Percentiles rank a stretch among this genome's conserved stretches.
These are phyloP conservation scores for Claviceps sp. DNA, from an alignment of 2,329 filamentous ascomycete genomes.

Conservation along the genomic window DNA sequence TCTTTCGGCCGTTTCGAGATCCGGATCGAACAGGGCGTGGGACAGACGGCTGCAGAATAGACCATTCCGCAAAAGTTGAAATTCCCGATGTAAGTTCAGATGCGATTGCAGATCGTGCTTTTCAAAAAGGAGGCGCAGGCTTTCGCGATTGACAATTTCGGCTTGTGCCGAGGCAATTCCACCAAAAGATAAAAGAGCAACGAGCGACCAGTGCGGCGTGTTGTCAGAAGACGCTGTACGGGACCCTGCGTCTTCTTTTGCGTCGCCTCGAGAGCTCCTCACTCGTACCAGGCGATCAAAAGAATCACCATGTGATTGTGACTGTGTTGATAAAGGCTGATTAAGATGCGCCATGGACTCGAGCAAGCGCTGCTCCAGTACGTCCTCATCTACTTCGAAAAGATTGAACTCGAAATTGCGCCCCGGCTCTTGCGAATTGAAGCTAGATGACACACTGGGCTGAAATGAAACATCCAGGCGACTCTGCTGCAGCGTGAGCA, in stretches of 20 bases:
- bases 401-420: slow-evolving; percentile 22
- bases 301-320: slow-evolving; percentile 16
- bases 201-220: slow-evolving; percentile 42
- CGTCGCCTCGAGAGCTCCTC: slow-evolving; percentile 20
- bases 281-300: slow-evolving; percentile 27
- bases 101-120: slow-evolving; percentile 60
- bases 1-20: slow-evolving; percentile 66
- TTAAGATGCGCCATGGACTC: slow-evolving; percentile 35
- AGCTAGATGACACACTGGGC: not conserved
- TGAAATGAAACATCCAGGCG: slow-evolving; percentile 1
- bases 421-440: slow-evolving; percentile 4
- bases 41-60: slow-evolving; percentile 69
- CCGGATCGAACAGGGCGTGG: slow-evolving; percentile 71
- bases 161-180: slow-evolving; percentile 64
- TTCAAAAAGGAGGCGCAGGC: slow-evolving; percentile 61
- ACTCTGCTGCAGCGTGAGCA: slow-evolving; percentile 11
- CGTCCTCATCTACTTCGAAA: slow-evolving; percentile 33
- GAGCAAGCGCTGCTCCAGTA: slow-evolving; percentile 34
- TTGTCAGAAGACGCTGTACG: slow-evolving; percentile 18
- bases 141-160: slow-evolving; percentile 61
- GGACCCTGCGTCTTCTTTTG: not conserved
- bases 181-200: slow-evolving; percentile 60
- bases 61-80: slow-evolving; percentile 75
- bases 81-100: slow-evolving; percentile 60
- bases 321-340: slow-evolving; percentile 16